Evolutionary conservation across 805 yeast genomes (phyloP).

Genomic region (Monosporozyma aerobia): DNA sequence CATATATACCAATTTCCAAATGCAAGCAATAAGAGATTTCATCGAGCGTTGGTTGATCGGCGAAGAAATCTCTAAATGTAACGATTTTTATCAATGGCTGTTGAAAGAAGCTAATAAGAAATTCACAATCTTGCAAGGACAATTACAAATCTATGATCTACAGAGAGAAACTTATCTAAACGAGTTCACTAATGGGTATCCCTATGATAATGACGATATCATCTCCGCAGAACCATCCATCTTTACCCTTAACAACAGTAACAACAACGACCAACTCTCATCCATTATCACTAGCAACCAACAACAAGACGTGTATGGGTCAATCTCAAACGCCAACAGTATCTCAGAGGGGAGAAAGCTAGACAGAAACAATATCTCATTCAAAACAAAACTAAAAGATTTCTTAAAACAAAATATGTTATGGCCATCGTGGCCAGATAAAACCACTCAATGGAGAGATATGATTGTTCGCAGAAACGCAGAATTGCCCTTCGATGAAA

Average conservation of each 20-base stretch:
- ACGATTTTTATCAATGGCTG: slow-evolving; percentile 28
- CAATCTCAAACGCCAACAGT: not conserved
- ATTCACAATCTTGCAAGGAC: slow-evolving; percentile 18
- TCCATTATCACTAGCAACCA: not conserved
- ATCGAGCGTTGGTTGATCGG: slow-evolving; percentile 27
- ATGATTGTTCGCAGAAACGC: not conserved
- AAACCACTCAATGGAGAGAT: not conserved
- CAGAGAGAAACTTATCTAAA: slow-evolving; percentile 5
- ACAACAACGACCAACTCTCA: not conserved
- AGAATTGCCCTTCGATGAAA: not conserved
- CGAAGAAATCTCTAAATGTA: slow-evolving; percentile 24
- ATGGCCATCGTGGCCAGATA: slow-evolving; percentile 25
- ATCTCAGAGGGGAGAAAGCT: not conserved
- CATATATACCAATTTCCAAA: slow-evolving; percentile 7
- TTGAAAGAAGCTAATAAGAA: slow-evolving; percentile 20
- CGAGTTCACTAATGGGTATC: not conserved
- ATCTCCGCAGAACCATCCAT: not conserved
- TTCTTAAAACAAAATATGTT: slow-evolving; percentile 17
- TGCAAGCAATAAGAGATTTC: slow-evolving; percentile 19
- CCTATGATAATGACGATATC: not conserved
- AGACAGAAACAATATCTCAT: not conserved
- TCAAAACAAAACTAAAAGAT: slow-evolving; percentile 2
- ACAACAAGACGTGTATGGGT: not conserved
- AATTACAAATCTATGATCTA: slow-evolving; percentile 12
- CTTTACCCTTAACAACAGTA: not conserved